These are phyloP conservation scores for Penicillium turbatum DNA, from an alignment of 495 filamentous ascomycete species.

Conservation along the genomic window DNA sequence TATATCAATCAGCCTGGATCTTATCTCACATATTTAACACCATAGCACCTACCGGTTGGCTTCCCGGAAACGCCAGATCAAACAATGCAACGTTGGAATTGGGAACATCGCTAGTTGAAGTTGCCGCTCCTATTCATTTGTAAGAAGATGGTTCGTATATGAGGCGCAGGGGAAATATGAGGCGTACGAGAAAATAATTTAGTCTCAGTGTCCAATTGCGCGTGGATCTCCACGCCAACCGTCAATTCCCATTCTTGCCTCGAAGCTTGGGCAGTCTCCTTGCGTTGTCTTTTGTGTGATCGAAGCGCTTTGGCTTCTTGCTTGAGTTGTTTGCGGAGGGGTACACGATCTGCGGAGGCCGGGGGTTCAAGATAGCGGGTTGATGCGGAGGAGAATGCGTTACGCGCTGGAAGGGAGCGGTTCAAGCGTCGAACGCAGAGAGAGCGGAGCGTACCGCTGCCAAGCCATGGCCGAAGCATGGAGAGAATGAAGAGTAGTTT, in stretches of 20 bases:
- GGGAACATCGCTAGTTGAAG: constrained; percentile 62
- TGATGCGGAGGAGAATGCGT: constrained; percentile 11
- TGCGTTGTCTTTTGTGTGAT: constrained; percentile 33
- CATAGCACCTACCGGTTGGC: constrained; percentile 58
- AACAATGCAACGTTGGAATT: constrained; percentile 87
- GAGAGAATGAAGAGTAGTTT: constrained; percentile 4
- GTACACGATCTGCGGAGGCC: constrained; percentile 35
- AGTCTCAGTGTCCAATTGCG: constrained; percentile 78
- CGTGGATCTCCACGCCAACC: constrained; percentile 95
- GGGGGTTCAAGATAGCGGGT: constrained; percentile 25
- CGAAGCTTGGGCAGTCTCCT: constrained; percentile 36
- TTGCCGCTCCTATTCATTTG: constrained; percentile 51
- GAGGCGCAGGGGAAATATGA: background rate
- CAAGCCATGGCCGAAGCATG: constrained; percentile 39
- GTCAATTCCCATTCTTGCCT: constrained; percentile 75
- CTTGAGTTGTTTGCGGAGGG: constrained; percentile 71
- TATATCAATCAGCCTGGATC: constrained; percentile 7
- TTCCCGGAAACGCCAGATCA: constrained; percentile 84
- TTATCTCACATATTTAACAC: background rate
- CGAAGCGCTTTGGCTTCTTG: constrained; percentile 58
- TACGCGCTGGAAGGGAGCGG: constrained; percentile 6
- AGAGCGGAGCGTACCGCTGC: constrained; percentile 29
- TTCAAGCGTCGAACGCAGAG: constrained; percentile 13
- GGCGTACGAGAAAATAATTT: constrained; percentile 75
- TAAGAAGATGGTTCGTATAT: background rate